These are phyloP conservation scores for Amanita brunnescens DNA, from an alignment of 768 basidiomycete species.

Conservation along the genomic window DNA sequence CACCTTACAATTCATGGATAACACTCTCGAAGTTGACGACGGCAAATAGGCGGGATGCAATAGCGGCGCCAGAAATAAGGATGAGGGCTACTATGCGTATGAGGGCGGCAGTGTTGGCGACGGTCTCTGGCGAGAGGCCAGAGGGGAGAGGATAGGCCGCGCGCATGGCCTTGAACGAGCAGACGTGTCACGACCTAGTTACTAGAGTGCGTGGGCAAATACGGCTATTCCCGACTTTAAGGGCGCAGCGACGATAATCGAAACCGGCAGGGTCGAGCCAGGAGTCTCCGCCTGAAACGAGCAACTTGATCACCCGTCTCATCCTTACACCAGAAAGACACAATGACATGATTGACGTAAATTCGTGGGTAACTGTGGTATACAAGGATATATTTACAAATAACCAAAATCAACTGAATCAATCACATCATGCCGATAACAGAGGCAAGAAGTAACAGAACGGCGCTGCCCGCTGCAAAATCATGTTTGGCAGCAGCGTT, in stretches of 20 bases:
- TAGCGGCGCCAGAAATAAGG: constrained; percentile 89
- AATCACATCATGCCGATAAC: too few relatives aligned
- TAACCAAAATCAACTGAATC: too few relatives aligned
- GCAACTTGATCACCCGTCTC: too few relatives aligned
- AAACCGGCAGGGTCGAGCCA: too few relatives aligned
- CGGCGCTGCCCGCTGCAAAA: background rate
- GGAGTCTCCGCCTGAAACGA: too few relatives aligned
- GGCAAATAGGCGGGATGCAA: constrained; percentile 93
- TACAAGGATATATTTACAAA: too few relatives aligned
- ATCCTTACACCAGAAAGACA: too few relatives aligned
- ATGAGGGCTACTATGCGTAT: constrained; percentile 84
- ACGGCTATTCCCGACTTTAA: too few relatives aligned
- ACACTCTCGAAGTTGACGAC: constrained; percentile 98
- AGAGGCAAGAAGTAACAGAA: background rate
- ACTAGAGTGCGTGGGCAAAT: too few relatives aligned
- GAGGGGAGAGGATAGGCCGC: constrained; percentile 67
- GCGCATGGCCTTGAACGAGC: constrained; percentile 46
- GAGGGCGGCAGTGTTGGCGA: constrained; percentile 83
- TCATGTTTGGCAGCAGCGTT: constrained; percentile 1
- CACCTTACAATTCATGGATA: constrained; percentile 94
- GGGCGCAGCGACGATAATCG: too few relatives aligned
- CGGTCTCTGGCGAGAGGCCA: constrained; percentile 59
- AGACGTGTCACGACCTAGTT: constrained; percentile 5
- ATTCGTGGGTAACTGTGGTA: too few relatives aligned
- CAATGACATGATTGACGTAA: too few relatives aligned